phyloP scores from a whole-genome alignment of 1,284 basidiomycete species.

The Thelephora terrestris region DNA sequence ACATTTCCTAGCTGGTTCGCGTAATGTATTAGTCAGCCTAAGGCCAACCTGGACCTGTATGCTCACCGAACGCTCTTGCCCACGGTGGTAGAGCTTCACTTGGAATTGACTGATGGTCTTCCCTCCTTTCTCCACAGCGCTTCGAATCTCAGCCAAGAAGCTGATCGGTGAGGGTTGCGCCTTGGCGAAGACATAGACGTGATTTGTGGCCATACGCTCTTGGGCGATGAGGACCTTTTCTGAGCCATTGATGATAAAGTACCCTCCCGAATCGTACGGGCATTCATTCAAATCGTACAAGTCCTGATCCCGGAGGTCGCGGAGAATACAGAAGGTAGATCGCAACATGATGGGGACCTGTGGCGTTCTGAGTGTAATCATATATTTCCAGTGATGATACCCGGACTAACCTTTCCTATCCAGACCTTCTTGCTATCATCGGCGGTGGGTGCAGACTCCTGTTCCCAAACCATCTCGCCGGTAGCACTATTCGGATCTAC shows the following conservation, averaged over 20 bases:
- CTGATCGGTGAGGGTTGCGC: slow-evolving; percentile 94
- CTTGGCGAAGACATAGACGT: slow-evolving; percentile 99
- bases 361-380: not conserved
- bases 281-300: slow-evolving; percentile 93
- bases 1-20: slow-evolving; percentile 72
- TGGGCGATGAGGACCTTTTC: slow-evolving; percentile 99
- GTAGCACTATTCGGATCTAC: slow-evolving; percentile 76
- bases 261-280: slow-evolving; percentile 96
- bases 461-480: slow-evolving; percentile 78
- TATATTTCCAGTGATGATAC: not conserved
- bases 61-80: slow-evolving; percentile 78
- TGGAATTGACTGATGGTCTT: slow-evolving; percentile 98
- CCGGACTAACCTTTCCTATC: slow-evolving; percentile 81
- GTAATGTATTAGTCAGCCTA: not conserved
- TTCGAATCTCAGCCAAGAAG: slow-evolving; percentile 95
- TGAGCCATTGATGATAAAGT: slow-evolving; percentile 99
- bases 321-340: slow-evolving; percentile 91
- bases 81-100: slow-evolving; percentile 92
- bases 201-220: slow-evolving; percentile 99
- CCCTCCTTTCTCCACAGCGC: slow-evolving; percentile 96
- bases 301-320: slow-evolving; percentile 69
- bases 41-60: not conserved
- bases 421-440: slow-evolving; percentile 80
- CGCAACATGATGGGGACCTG: slow-evolving; percentile 98
- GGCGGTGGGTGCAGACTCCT: slow-evolving; percentile 55